These are phyloP conservation scores for Apiospora sp. DNA, from an alignment of 2,329 filamentous ascomycete species.

Conservation along the genomic window DNA sequence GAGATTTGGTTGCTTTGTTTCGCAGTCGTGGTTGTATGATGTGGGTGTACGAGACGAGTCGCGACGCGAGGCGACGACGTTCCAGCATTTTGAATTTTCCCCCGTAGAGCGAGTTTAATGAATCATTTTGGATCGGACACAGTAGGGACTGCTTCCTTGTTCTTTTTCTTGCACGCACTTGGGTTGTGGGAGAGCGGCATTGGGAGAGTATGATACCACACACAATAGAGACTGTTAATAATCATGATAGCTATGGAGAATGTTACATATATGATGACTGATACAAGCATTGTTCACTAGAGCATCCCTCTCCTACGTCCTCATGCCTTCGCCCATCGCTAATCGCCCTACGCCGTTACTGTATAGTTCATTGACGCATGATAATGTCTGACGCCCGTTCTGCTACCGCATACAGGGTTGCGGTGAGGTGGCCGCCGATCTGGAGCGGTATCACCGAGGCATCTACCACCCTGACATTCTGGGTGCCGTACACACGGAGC, in stretches of 20 bases:
- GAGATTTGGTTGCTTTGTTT: no score
- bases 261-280: not conserved
- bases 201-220: slow-evolving; percentile 26
- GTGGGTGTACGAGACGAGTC: not conserved
- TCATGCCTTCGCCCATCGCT: not conserved
- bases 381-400: slow-evolving; percentile 52
- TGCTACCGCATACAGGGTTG: slow-evolving; percentile 60
- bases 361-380: not conserved
- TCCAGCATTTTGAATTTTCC: slow-evolving; percentile 2
- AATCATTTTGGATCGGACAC: not conserved
- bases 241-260: not conserved
- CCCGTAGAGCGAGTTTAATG: slow-evolving; percentile 7
- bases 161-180: not conserved
- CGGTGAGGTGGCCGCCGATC: slow-evolving; percentile 57
- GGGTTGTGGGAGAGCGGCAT: slow-evolving; percentile 1
- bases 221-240: slow-evolving; percentile 18
- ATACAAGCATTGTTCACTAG: not conserved
- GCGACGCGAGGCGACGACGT: not conserved
- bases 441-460: slow-evolving; percentile 58
- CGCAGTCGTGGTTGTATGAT: not conserved
- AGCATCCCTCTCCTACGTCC: not conserved
- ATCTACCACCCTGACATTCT: slow-evolving; percentile 58
- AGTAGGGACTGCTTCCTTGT: not conserved
- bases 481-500: slow-evolving; percentile 59
- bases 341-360: not conserved